phyloP scores from a whole-genome alignment of 805 yeast species.

The Suhomyces sp. region DNA sequence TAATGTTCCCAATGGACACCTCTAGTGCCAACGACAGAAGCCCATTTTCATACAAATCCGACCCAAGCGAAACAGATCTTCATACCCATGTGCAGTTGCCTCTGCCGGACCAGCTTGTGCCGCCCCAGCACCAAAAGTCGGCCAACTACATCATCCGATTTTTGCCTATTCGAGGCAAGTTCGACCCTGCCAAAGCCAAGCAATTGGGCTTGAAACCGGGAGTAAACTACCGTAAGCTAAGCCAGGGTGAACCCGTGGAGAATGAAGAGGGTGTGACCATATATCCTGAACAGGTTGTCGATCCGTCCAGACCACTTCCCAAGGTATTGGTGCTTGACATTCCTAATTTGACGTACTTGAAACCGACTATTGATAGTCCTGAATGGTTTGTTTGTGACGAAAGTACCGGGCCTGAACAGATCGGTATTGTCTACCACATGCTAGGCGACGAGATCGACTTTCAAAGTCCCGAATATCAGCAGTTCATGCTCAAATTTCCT shows the following conservation, averaged over 20 bases:
- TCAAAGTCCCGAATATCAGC: constrained; percentile 37
- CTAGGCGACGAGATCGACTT: constrained; percentile 61
- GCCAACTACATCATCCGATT: constrained; percentile 69
- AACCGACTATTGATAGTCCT: constrained; percentile 22
- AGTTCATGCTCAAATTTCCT: constrained; percentile 57
- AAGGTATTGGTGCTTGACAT: constrained; percentile 70
- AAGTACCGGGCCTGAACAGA: constrained; percentile 31
- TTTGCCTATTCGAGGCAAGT: constrained; percentile 71
- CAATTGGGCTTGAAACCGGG: constrained; percentile 71
- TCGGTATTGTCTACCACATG: constrained; percentile 68
- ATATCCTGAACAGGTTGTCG: constrained; percentile 70
- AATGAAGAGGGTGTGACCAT: constrained; percentile 58
- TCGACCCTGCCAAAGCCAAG: constrained; percentile 61
- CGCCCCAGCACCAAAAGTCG: constrained; percentile 40
- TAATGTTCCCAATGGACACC: constrained; percentile 59
- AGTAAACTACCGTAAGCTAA: constrained; percentile 51
- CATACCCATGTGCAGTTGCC: constrained; percentile 39
- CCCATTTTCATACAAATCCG: constrained; percentile 36
- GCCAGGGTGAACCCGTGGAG: constrained; percentile 57
- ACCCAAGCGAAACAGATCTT: constrained; percentile 35
- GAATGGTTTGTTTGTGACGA: constrained; percentile 32
- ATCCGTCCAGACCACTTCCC: constrained; percentile 53
- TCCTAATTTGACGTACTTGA: constrained; percentile 50
- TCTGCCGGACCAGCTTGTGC: constrained; percentile 15
- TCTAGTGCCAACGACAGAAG: constrained; percentile 35